Base-by-base conservation (phyloP, 495 filamentous ascomycete genomes). In the Aspergillus baeticus region DNA sequence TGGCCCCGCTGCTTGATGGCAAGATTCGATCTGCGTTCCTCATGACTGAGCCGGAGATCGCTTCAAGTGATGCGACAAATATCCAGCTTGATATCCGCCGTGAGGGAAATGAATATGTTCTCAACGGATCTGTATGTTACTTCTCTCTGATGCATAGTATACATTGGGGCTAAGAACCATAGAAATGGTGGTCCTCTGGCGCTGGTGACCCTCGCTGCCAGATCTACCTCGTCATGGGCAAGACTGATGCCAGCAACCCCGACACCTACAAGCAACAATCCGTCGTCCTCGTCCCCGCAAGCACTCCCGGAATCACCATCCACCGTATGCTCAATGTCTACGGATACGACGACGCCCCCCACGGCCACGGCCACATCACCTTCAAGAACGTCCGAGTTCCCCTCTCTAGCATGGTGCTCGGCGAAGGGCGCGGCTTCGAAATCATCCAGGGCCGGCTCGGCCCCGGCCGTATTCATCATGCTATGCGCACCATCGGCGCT, bases 161-260 rank as follows among this genome's bases (percentile, higher is more conserved):
- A 17, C 23, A 44, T 8, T 4, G 3, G 8, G 31, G 14, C 36
- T 42, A 35, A 55, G 6, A 37, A n/a, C 13, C 2, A 17, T 60
- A 90, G 87, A 96, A 96, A 90, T 96, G 92, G 92, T 96, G 92
- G 92, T 91, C 87, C 58, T 91, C 87, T 55, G 92, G 92, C 51
- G 92, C 92, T 20, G 92, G 92, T 41, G 92, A 96, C 68, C 90
- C 91, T 51, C 82, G 92, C 61, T 96, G 92, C 77, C 84, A 86
- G 68, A 70, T 96, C 59, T 96, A 96, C 73, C 83, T 96, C 22
- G 89, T 95, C 47, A 94, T 96, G 90, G 92, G 89, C 65, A 96
- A 96, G 76, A 82, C 81, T 11, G 85, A 91, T 63, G 73, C 90
- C 34, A 64, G 75, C 50, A 84, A 93, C 74, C 77, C 77, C 47